Conservation (phyloP, 352 stramenopile genomes). For the Globisporangium carolinianum region DNA sequence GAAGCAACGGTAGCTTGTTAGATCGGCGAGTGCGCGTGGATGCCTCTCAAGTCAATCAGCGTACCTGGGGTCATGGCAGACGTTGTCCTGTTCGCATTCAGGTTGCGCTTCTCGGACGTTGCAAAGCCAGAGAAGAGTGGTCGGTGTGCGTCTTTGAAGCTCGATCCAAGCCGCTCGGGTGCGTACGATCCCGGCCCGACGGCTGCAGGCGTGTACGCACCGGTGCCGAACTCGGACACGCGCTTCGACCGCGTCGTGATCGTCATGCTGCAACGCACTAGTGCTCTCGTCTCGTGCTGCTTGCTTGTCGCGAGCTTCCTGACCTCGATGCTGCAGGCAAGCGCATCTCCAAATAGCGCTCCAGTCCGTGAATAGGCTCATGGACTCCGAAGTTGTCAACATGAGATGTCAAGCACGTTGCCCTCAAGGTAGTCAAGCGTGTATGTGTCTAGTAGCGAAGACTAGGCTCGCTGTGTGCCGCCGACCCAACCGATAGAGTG, state of each 20-base stretch:
- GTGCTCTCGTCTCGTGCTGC: not conserved
- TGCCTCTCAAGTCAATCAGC: not conserved
- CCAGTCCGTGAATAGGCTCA: too few species aligned
- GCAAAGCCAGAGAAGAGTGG: conserved; percentile 65
- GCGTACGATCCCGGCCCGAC: conserved; percentile 69
- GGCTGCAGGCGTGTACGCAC: conserved; percentile 30
- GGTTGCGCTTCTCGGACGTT: conserved; percentile 57
- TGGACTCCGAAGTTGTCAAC: too few species aligned
- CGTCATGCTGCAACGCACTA: conserved; percentile 31
- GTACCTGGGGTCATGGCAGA: conserved; percentile 62
- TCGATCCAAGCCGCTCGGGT: conserved; percentile 36
- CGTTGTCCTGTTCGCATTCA: conserved; percentile 76
- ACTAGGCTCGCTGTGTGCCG: not conserved
- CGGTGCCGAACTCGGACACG: conserved; percentile 44
- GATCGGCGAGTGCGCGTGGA: too few species aligned
- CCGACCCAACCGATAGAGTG: too few species aligned
- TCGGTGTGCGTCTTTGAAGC: conserved; percentile 30
- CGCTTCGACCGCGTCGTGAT: conserved; percentile 78
- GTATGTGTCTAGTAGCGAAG: not conserved
- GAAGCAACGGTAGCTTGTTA: too few species aligned
- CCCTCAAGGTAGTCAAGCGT: not conserved
- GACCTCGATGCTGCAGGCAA: not conserved
- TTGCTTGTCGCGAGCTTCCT: not conserved
- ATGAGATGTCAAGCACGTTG: too few species aligned
- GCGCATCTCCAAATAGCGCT: too few species aligned